phyloP scores from a whole-genome alignment of 441 rosid genomes.

The Rhodomyrtus psidioides region DNA sequence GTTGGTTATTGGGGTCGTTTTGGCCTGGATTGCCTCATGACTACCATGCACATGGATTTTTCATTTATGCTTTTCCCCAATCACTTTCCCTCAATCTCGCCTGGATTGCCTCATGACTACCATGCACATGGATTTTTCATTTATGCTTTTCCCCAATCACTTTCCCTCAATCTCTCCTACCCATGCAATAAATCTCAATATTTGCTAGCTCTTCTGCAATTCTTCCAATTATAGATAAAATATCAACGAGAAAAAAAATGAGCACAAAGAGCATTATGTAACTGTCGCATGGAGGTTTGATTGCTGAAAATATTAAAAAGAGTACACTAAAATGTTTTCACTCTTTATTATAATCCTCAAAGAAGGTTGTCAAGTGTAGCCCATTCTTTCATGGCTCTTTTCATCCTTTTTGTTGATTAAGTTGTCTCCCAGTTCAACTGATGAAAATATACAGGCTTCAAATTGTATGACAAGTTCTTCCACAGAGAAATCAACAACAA shows the following conservation, averaged over 20 bases:
- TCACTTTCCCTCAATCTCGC: not conserved
- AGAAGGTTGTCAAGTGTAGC: not conserved
- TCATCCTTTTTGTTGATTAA: not conserved
- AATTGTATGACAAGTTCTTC: not conserved
- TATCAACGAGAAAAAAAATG: not conserved
- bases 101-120: not conserved
- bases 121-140: not conserved
- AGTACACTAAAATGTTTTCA: not conserved
- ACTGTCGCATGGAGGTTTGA: not conserved
- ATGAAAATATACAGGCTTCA: not conserved
- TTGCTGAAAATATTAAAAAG: not conserved
- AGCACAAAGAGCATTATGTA: not conserved
- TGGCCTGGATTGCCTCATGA: not conserved
- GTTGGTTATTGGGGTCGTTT: not conserved
- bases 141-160: not conserved
- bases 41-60: not conserved
- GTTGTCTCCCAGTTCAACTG: not conserved
- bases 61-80: not conserved
- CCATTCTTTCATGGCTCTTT: not conserved
- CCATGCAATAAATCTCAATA: not conserved
- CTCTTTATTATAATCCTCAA: not conserved
- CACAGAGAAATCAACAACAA: not conserved
- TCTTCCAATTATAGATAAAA: not conserved
- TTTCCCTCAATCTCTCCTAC: not conserved
- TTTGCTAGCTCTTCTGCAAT: not conserved